phyloP scores from a whole-genome alignment of 176 grass and related monocot genomes.

The Ampelocalamus luodianensis region DNA sequence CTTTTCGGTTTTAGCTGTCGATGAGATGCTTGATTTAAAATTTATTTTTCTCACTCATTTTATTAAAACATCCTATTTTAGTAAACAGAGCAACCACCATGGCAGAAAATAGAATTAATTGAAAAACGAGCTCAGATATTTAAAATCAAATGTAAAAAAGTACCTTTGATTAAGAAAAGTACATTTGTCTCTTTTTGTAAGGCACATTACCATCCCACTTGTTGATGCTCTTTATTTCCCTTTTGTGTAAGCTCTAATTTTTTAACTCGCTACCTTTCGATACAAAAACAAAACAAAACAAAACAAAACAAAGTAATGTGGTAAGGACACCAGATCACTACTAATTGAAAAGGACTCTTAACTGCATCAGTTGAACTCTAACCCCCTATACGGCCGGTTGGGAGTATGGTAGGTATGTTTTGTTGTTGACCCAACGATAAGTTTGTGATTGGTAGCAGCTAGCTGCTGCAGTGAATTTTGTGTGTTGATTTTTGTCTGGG shows the following conservation, averaged over 20 bases:
- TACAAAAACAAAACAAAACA: too few relatives aligned
- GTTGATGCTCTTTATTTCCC: not conserved
- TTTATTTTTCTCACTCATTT: not conserved
- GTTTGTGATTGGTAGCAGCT: not conserved
- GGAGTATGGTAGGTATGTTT: too few relatives aligned
- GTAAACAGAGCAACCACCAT: constrained; percentile 1
- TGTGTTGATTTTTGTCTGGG: not conserved
- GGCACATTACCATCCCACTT: too few relatives aligned
- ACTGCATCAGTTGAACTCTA: constrained; percentile 8
- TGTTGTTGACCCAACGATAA: not conserved
- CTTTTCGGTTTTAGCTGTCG: constrained; percentile 37
- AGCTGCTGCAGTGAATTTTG: not conserved
- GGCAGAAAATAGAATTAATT: not conserved
- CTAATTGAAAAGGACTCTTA: constrained; percentile 8
- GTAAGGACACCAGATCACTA: not conserved
- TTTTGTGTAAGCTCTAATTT: too few relatives aligned
- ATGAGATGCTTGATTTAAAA: not conserved
- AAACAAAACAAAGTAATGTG: too few relatives aligned
- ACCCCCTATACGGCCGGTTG: not conserved
- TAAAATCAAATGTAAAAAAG: not conserved
- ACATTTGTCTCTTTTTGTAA: too few relatives aligned
- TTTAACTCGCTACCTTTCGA: too few relatives aligned
- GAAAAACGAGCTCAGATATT: not conserved
- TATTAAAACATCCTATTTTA: too few relatives aligned
- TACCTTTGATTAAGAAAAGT: too few relatives aligned